Evolutionary conservation across 2,329 filamentous ascomycete species (phyloP), one percentile per base, ranked within the genome.

Genomic region (Clonostachys chloroleuca): DNA sequence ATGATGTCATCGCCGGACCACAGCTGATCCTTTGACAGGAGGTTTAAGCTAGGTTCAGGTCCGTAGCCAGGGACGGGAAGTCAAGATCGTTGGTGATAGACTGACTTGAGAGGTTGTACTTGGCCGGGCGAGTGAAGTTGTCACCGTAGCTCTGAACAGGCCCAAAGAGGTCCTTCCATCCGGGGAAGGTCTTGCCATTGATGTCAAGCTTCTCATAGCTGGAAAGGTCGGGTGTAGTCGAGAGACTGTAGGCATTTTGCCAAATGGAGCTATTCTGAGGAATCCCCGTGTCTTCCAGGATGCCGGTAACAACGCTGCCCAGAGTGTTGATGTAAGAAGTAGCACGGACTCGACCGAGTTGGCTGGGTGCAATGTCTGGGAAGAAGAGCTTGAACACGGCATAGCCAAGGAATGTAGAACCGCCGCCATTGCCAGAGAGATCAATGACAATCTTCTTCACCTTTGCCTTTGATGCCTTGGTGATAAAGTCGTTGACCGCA

Each of bases 361-460:
- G 52, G 24, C 53, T 44, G 2, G 54, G 20, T 5, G 51, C 49
- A 2, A 52, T 49, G 33, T 50, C 41, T 13, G 64, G 64, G 44
- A 66, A 66, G 9, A 67, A 57, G 34, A 69, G 59, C 12, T 63
- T 62, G 56, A 83, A 83, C 1, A 74, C 54, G 40, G 75, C 71
- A 42, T 69, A 69, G 3, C 72, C 75, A 7, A 72, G 66, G 9
- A 66, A 54, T 13, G 80, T 57, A 42, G 63, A 62, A 2, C 84
- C 84, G 39, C 84, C 84, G 1, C 68, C 69, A 52, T 88, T 89
- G 3, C 67, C 71, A 5, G 77, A 73, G 7, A 87, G 57, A 52
- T 88, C 85, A 49, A 88, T 76, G 33, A 88, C 70, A 6, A 88
- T 67, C 58, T 79, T 82, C 3, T 68, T 78, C 58, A 82, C 83